phyloP scores from a whole-genome alignment of 805 yeast species.

The Zygosaccharomyces rouxii region DNA sequence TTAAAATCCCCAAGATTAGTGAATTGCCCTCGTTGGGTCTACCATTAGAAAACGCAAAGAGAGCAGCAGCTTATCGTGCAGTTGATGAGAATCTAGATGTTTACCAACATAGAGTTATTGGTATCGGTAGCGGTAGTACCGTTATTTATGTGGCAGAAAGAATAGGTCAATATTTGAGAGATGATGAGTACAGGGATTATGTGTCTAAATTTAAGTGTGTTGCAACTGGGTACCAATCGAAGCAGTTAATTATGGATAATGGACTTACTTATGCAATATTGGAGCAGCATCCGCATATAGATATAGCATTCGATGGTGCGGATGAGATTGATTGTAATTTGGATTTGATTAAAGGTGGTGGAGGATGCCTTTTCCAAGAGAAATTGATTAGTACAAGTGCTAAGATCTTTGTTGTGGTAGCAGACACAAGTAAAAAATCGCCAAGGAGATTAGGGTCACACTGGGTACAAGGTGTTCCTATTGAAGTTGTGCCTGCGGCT shows the following conservation, averaged over 20 bases:
- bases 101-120: slow-evolving; percentile 64
- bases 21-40: slow-evolving; percentile 32
- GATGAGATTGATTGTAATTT: slow-evolving; percentile 85
- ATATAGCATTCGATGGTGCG: slow-evolving; percentile 97
- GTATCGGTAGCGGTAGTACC: slow-evolving; percentile 96
- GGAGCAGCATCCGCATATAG: slow-evolving; percentile 78
- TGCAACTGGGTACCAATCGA: slow-evolving; percentile 96
- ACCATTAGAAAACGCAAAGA: slow-evolving; percentile 76
- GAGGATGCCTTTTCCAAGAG: slow-evolving; percentile 96
- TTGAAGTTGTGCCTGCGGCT: slow-evolving; percentile 89
- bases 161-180: slow-evolving; percentile 50
- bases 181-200: slow-evolving; percentile 37
- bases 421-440: slow-evolving; percentile 85
- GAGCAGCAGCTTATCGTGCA: slow-evolving; percentile 85
- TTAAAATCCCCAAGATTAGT: slow-evolving; percentile 18
- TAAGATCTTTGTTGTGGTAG: slow-evolving; percentile 74
- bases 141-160: slow-evolving; percentile 97
- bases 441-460: slow-evolving; percentile 59
- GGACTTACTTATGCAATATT: slow-evolving; percentile 74
- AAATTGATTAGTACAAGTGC: slow-evolving; percentile 86
- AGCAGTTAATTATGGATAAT: slow-evolving; percentile 75
- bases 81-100: slow-evolving; percentile 67
- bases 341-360: slow-evolving; percentile 96
- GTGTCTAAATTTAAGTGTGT: slow-evolving; percentile 61
- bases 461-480: slow-evolving; percentile 92